Evolutionary conservation across 106 monocot species (phyloP), one percentile per base, ranked within the genome.

Genomic region (Dendrobium catenatum): DNA sequence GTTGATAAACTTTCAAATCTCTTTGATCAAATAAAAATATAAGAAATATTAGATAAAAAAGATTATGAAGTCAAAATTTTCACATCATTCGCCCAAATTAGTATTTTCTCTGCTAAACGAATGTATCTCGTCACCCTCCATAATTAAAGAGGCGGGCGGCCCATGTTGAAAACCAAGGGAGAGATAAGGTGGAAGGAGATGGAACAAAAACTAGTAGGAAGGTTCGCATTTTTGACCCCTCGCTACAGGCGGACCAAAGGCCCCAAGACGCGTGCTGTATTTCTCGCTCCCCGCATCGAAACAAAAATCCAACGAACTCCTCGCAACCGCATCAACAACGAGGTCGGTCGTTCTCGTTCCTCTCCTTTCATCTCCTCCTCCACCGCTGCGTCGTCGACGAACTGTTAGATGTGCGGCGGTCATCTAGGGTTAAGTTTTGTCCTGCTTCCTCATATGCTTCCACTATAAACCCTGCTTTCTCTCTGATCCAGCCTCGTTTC

Each of bases 291-390:
- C 76, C 76, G 2, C 40, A 49, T 76, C 76, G 47, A 20, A n/a
- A 75, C 74, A 44, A 75, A 18, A 19, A 0, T 19, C 29, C 43
- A 75, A 75, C 74, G 43, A 20, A 75, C 41, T 0, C 74, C 48
- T 42, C n/a, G 3, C 48, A 76, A 49, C 76, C 9, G 49, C 49
- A 76, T 51, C 76, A 49, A 43, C 43, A 43, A 43, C 74, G 44
- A 49, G 48, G 24, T 76, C 76, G 76, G 76, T 49, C 49, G 76
- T 76, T 76, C 19, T 49, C 49, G 76, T 76, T 76, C 19, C 78
- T 58, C 78, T 55, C 46, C 56, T 78, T 19, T 6, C 9, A 46
- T 7, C 44, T 26, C 47, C 47, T 18, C 54, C 56, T 55, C 58
- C 55, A 40, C 4, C 10, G 78, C 37, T 2, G 6, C 55, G 6